Conservation (phyloP, 805 yeast genomes). For the Metschnikowia shivogae region DNA sequence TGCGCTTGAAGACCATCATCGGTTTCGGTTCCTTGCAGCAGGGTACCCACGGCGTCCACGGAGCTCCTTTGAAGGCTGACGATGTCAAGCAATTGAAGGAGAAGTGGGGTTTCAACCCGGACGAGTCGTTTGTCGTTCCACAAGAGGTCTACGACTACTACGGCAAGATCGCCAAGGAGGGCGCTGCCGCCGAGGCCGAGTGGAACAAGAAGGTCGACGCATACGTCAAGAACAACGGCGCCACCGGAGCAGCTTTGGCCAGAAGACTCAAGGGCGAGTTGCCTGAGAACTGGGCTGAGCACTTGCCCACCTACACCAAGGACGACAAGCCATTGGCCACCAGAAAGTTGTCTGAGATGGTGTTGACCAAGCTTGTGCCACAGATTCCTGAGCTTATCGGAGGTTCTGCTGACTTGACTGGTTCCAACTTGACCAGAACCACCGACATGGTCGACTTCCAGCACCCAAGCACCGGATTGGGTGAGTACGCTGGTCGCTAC, state of each 20-base stretch:
- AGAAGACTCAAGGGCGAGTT: conserved; percentile 77
- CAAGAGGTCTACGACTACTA: conserved; percentile 75
- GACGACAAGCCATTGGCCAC: conserved; percentile 83
- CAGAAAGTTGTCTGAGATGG: conserved; percentile 87
- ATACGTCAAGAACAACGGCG: conserved; percentile 70
- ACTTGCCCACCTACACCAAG: conserved; percentile 76
- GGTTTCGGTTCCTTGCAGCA: conserved; percentile 85
- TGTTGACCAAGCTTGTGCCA: conserved; percentile 57
- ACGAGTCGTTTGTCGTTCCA: conserved; percentile 72
- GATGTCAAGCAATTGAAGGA: conserved; percentile 84
- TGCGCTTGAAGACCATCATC: conserved; percentile 84
- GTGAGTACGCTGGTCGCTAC: conserved; percentile 88
- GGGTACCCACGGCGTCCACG: conserved; percentile 93
- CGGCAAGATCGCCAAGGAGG: conserved; percentile 52
- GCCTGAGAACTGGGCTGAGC: conserved; percentile 76
- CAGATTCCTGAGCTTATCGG: conserved; percentile 86
- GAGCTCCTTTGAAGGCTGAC: conserved; percentile 91
- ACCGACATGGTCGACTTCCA: conserved; percentile 85
- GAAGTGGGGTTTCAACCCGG: conserved; percentile 85
- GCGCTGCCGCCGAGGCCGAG: conserved; percentile 63
- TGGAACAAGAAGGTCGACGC: conserved; percentile 66
- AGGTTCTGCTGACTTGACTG: conserved; percentile 98
- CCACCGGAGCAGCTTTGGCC: conserved; percentile 68
- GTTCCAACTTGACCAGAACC: conserved; percentile 93
- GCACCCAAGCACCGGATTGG: conserved; percentile 73